These are phyloP conservation scores for Rehmannia glutinosa DNA, from an alignment of 257 asterid genomes.

Conservation along the genomic window DNA sequence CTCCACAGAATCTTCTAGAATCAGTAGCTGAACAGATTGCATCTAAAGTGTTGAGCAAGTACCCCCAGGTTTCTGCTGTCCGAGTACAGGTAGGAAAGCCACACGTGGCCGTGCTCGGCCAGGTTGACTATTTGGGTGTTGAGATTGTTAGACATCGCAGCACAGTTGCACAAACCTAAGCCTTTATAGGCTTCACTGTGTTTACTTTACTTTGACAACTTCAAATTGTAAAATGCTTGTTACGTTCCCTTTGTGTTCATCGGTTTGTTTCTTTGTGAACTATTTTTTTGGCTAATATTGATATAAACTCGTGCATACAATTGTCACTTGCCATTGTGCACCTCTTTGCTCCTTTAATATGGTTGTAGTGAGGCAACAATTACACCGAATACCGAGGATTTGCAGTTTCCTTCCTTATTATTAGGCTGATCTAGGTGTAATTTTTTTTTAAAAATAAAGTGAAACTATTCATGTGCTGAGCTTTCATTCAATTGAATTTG, in stretches of 20 bases:
- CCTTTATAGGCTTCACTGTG: not conserved
- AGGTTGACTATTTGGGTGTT: conserved; percentile 79
- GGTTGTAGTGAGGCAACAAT: too few species aligned
- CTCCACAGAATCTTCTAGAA: conserved; percentile 76
- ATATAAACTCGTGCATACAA: not conserved
- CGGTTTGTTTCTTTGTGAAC: not conserved
- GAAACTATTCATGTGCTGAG: too few species aligned
- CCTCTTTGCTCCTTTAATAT: not conserved
- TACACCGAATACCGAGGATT: too few species aligned
- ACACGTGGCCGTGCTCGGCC: conserved; percentile 76
- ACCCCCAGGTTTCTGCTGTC: conserved; percentile 53
- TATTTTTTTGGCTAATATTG: not conserved
- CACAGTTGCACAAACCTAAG: not conserved
- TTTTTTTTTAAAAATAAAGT: too few species aligned
- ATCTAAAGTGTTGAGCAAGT: conserved; percentile 42
- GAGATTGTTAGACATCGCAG: conserved; percentile 59
- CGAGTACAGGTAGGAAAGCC: conserved; percentile 88
- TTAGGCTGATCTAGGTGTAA: too few species aligned
- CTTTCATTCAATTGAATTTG: too few species aligned
- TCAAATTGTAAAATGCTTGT: not conserved
- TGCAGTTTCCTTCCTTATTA: too few species aligned
- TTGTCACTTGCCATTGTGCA: not conserved
- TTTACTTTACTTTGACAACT: not conserved
- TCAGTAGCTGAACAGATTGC: conserved; percentile 74
- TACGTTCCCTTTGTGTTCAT: not conserved